Base-by-base conservation (phyloP, 2,329 filamentous ascomycete species). In the Pseudogymnoascus destructans region DNA sequence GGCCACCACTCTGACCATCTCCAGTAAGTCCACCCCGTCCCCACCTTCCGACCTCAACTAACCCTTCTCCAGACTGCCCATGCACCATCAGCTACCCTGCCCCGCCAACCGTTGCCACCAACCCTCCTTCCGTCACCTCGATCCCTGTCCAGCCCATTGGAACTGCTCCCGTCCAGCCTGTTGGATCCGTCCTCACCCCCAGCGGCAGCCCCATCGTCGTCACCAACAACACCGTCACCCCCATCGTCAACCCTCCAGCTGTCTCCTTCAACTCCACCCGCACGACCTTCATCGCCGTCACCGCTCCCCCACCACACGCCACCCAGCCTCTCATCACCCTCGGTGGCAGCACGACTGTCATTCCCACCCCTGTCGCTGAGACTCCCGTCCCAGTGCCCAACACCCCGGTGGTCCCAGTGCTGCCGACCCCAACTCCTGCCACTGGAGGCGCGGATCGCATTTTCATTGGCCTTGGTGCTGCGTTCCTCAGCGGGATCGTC, bases 1-100 rank as follows among this genome's bases (percentile, higher is more conserved):
- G 64, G 73, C 74, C 58, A 73, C 73, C 59, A 71, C 71, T 60
- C 65, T 75, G 67, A 76, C 74, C 65, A 68, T 76, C 66, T 72
- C 70, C 62, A 55, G 58, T 59, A 59, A 59, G 58, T 32, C 4
- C 30, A 17, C 7, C 5, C 30, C n/a, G 5, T 19, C 17, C 1
- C 19, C 8, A 33, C 4, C 30, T 5, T 56, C 15, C n/a, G 30
- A 15, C 15, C 54, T 23, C 3, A 25, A 56, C 54, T 56, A 40
- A 56, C 15, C 8, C 9, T 56, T 10, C n/a, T 32, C 21, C 15
- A 59, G 63, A 67, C 66, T 69, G 68, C 64, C 63, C 65, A 38
- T 70, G 67, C 67, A 70, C 75, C 61, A 65, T 76, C 65, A 57
- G 59, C 57, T 46, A 54, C 58, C 57, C 57, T 21, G 60, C 59